A percentile compares a stretch with the other conserved stretches of the same genome.
phyloP scores from a whole-genome alignment of 2,329 filamentous ascomycete species.

The Fusarium concolor region DNA sequence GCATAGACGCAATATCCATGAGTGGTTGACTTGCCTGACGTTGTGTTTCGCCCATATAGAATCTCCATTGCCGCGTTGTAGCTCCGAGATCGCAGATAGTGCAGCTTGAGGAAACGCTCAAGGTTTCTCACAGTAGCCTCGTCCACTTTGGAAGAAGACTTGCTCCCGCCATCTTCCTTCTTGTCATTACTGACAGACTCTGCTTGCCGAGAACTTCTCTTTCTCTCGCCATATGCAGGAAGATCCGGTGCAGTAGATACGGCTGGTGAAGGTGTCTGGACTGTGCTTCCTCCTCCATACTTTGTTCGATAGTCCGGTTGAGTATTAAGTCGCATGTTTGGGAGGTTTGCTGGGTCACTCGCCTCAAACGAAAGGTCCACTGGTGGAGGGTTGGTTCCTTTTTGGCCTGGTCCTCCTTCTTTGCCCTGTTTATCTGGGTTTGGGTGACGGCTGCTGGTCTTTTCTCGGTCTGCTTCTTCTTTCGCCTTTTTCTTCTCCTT shows the following conservation, averaged over 20 bases:
- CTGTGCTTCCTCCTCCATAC: background rate
- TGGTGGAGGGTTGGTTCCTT: background rate
- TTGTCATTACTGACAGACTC: background rate
- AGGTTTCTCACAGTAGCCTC: constrained; percentile 2
- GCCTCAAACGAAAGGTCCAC: too few relatives aligned
- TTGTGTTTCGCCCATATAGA: constrained; percentile 8
- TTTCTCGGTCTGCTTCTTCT: too few relatives aligned
- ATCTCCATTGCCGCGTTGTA: constrained; percentile 9
- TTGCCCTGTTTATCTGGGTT: background rate
- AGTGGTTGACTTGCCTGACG: background rate
- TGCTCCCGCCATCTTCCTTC: background rate
- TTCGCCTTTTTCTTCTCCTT: background rate
- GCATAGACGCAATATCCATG: too few relatives aligned
- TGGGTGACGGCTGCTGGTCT: too few relatives aligned
- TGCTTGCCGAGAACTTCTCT: too few relatives aligned
- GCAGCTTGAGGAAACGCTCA: constrained; percentile 12
- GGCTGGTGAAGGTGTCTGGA: background rate
- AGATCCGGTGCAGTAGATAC: background rate
- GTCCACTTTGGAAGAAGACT: constrained; percentile 7
- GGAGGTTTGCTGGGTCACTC: background rate
- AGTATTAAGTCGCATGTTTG: background rate
- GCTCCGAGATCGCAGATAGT: constrained; percentile 14
- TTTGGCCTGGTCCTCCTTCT: background rate
- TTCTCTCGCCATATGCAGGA: too few relatives aligned
- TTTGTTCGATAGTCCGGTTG: background rate